Base-by-base conservation (phyloP, 345 rosid genomes). In the Streptanthus diversifolius region DNA sequence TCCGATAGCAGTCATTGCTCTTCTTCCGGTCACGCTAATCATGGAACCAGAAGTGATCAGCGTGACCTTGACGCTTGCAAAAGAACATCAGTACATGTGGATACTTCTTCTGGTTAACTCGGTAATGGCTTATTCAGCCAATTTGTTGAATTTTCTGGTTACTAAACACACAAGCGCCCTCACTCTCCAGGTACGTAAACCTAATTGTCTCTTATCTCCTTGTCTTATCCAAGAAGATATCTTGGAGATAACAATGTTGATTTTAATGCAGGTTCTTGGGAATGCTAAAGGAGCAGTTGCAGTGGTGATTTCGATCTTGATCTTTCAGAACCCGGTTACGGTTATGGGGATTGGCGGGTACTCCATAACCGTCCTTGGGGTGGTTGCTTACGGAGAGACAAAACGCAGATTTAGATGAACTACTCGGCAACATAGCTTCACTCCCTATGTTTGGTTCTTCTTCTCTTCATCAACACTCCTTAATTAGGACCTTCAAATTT, bases 281-380 rank as follows among this genome's bases (percentile, higher is more conserved):
- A 91, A 91, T 69, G 97, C 98, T 8, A 93, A 93, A 80, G 99
- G 97, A 32, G 99, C 97, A 17, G 95, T 91, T 40, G 97, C 98
- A 8, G 96, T 89, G 40, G 97, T 89, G 37, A 88, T 93, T 55
- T 93, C 97, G 2, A 87, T 91, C 11, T 80, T 93, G 68, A 80
- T 93, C 64, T 91, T 91, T 82, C 82, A 83, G 78, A 93, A 93
- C 24, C 98, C 96, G 0, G 91, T 88, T 39, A 93, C 98, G 0
- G 83, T 88, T 52, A 71, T 89, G 71, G 97, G 98, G 57, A 86
- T 93, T 5, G 92, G 85, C 4, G 97, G 98, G 1, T 93, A 91
- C 68, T 79, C 92, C 1, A 78, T 89, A 63, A 93, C 98, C 0
- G 96, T 91, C 5, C 73, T 82, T 7, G 98, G 97, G 0, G 98